Evolutionary conservation across 1,284 basidiomycete genomes (phyloP).

Genomic region (Fomitopsis schrenkii): DNA sequence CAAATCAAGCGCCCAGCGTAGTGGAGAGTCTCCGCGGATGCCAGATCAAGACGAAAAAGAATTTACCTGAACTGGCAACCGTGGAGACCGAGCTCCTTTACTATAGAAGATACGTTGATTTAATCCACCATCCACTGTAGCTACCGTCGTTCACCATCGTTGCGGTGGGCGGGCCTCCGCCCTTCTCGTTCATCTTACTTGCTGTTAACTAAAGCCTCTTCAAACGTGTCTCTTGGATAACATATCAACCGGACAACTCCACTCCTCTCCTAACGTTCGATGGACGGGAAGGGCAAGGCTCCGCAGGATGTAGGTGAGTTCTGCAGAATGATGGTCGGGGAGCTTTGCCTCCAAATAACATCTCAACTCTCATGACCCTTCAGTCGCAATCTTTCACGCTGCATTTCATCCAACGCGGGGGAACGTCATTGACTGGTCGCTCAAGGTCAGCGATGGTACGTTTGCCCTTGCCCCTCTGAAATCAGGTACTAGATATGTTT

Average conservation of each 20-base stretch:
- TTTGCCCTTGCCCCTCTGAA: background rate
- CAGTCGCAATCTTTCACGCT: conserved; percentile 78
- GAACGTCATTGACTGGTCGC: conserved; percentile 71
- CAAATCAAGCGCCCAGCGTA: too few species aligned
- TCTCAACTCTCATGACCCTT: background rate
- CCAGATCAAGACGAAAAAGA: too few species aligned
- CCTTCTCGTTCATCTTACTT: background rate
- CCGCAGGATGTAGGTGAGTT: conserved; percentile 48
- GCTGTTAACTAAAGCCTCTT: background rate
- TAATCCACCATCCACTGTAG: background rate
- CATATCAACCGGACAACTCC: background rate
- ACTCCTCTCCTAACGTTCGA: background rate
- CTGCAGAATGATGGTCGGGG: background rate
- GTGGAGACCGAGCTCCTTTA: too few species aligned
- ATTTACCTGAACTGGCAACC: too few species aligned
- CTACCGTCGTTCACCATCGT: background rate
- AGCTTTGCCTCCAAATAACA: background rate
- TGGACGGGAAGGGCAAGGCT: conserved; percentile 21
- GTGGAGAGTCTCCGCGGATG: too few species aligned
- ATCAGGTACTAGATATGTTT: background rate
- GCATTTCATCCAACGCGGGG: conserved; percentile 80
- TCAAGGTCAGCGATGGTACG: conserved; percentile 61
- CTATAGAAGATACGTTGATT: too few species aligned
- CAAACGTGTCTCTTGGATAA: background rate
- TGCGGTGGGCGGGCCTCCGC: background rate